Base-by-base conservation (phyloP, 768 basidiomycete genomes). In the Podaxis sp. region DNA sequence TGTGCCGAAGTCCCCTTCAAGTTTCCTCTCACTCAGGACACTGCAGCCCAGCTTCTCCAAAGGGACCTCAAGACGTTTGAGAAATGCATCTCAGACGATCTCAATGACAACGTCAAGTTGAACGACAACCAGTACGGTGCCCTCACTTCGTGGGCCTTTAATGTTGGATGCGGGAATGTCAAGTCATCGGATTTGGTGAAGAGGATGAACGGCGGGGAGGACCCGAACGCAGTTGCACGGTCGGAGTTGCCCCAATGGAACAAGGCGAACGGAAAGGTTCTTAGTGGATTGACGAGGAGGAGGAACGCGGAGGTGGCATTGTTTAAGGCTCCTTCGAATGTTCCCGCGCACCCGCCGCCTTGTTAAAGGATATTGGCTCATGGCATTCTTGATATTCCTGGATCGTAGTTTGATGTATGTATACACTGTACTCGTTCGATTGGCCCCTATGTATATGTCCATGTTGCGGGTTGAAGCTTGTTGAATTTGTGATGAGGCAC, bases 1-100 rank as follows among this genome's bases (percentile, higher is more conserved):
- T 76, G 75, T 64, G 60, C 66, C 22, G 75, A 76, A 62, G 74
- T 75, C 7, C 70, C 74, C 5, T 74, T 71, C 66, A 52, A 66
- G 12, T 75, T 75, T 70, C 74, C 75, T 0, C 66, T 76, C 43
- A 74, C 72, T 57, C 68, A 22, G 73, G 43, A 46, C 7, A 17
- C 12, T 15, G 43, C 43, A 15, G 43, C 43, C 12, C 17, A 46
- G 15, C 43, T 76, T 37, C 68, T 76, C 43, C 52, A 62, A 38
- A 61, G 64, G n/a, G 75, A 76, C 57, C 54, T 73, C 46, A 58
- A 63, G 51, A 61, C 59, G 9, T 68, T 63, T 52, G 60, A 65
- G n/a, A 63, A 63, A 27, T 76, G 74, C 66, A 55, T 76, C 55
- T 58, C 67, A 29, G 65, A 63, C 12, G 67, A 68, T 17, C 66